phyloP scores from a whole-genome alignment of 129 eudicot genomes.

The Glebionis coronaria region DNA sequence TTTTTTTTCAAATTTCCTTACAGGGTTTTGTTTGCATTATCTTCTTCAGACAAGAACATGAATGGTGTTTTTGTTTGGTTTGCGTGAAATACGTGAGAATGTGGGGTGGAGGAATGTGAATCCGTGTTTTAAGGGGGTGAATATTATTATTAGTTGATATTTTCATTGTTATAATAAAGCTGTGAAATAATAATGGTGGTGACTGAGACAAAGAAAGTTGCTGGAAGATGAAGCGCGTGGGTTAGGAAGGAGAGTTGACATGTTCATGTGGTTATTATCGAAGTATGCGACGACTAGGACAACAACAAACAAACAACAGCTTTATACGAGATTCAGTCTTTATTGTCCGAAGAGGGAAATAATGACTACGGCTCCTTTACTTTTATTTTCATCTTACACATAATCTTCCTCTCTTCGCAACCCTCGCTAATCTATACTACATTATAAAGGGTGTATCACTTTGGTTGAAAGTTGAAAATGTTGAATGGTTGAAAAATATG shows the following conservation, averaged over 20 bases:
- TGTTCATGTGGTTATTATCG: neutral
- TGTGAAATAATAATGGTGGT: constrained; percentile 10
- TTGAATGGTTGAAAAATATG: no score
- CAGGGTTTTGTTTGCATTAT: neutral
- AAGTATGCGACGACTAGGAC: constrained; percentile 15
- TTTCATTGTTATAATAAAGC: constrained; percentile 10
- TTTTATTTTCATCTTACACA: no score
- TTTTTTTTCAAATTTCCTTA: neutral
- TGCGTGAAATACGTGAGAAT: constrained; percentile 47
- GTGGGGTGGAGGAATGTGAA: constrained; percentile 39
- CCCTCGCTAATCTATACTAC: no score
- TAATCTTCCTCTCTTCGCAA: no score
- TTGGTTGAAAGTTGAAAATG: no score
- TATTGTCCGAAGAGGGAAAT: no score
- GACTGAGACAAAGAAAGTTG: constrained; percentile 3
- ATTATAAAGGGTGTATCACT: no score
- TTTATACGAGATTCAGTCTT: neutral
- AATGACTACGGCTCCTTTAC: neutral
- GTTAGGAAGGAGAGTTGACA: constrained; percentile 5
- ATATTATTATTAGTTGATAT: neutral
- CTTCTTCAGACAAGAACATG: neutral
- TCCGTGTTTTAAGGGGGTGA: constrained; percentile 32
- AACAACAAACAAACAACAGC: constrained; percentile 33
- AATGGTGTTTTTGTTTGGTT: neutral
- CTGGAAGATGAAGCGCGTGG: constrained; percentile 26